These are phyloP conservation scores for Lactifluus piperatus DNA, from an alignment of 768 basidiomycete genomes.

Conservation along the genomic window DNA sequence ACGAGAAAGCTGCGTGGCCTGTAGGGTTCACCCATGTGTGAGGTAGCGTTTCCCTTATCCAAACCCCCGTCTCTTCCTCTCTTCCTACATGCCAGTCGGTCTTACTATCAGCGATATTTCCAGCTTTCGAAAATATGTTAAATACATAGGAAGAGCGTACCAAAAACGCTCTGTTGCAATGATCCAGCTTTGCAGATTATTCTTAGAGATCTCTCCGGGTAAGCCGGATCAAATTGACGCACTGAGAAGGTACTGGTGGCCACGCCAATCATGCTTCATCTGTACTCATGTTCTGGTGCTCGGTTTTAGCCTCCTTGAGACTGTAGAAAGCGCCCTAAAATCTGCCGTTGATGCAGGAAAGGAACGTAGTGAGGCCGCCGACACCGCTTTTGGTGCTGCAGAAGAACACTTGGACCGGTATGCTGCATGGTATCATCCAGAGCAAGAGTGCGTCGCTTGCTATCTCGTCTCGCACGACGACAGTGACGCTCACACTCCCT, in stretches of 20 bases:
- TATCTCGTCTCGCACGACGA: not conserved
- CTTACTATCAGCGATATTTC: conserved; percentile 6
- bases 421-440: conserved; percentile 4
- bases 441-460: conserved; percentile 5
- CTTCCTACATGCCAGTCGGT: conserved; percentile 6
- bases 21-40: conserved; percentile 4
- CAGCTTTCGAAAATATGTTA: conserved; percentile 16
- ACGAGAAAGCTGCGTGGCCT: conserved; percentile 6
- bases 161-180: conserved; percentile 17
- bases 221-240: conserved; percentile 15
- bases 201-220: conserved; percentile 14
- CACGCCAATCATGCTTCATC: not conserved
- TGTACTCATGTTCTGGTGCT: not conserved
- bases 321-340: conserved; percentile 12
- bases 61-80: not conserved
- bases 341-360: conserved; percentile 12
- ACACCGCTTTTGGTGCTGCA: conserved; percentile 10
- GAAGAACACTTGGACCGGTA: conserved; percentile 14
- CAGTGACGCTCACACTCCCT: not conserved
- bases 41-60: conserved; percentile 2
- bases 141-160: conserved; percentile 13
- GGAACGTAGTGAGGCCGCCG: conserved; percentile 5
- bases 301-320: conserved; percentile 10
- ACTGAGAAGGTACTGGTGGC: conserved; percentile 7
- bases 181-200: conserved; percentile 16